Base-by-base conservation (phyloP, 768 basidiomycete species). In the Tylopilus rubrobrunneus region DNA sequence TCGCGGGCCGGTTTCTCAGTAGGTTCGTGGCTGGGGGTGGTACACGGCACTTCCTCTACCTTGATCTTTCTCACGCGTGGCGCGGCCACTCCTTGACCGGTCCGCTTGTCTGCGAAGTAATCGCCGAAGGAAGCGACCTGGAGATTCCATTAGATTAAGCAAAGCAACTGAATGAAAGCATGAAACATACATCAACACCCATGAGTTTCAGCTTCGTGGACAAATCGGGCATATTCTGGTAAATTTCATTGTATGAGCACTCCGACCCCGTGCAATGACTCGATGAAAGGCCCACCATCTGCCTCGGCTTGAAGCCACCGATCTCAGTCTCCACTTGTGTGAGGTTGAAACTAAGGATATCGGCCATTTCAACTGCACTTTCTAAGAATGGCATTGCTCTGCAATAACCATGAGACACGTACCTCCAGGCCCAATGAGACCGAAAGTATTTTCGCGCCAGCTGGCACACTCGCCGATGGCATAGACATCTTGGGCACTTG, bases 391-490 rank as follows among this genome's bases (percentile, higher is more conserved):
- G 33, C 15, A 6, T 31, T 36, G 9, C 36, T 29, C 36, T 10
- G 14, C 1, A 7, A 21, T 21, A 11, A 19, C 34, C 19, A 23
- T 27, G 1, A 19, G 23, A 19, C 14, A 9, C 33, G 9, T 57
- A 74, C 76, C 76, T 39, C 87, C 86, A n/a, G 87, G 87, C 3
- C 79, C 86, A 60, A 89, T 86, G 10, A 90, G 72, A 4, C 87
- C 87, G 59, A 86, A 89, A n/a, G 78, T 81, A 39, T 85, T 80
- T 3, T 76, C 79, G 49, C 70, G 74, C 85, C 85, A 89, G 45
- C 74, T 76, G 1, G 86, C 86, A 62, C 88, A 90, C 66, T 89
- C 88, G 5, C 88, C 88, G 45, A 90, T 84, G 7, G 87, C 87
- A 57, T 80, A 89, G 7, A 88, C 78, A 48, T 82, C 79, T 39